Evolutionary conservation across 805 yeast species (phyloP), one percentile per base, ranked within the genome.

Genomic region (Metschnikowia drakensbergensis): DNA sequence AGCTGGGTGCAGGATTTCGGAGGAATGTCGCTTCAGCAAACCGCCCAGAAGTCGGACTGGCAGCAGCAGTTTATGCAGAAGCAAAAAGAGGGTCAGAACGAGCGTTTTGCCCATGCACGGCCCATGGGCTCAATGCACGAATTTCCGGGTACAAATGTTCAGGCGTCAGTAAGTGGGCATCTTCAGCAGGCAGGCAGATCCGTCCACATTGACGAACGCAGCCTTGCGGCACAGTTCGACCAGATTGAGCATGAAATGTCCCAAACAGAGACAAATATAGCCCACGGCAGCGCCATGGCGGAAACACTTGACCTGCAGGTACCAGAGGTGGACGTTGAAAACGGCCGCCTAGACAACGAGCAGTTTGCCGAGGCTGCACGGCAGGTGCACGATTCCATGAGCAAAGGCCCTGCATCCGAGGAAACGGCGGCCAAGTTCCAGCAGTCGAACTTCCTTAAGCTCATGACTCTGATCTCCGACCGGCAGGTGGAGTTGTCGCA

Each of bases 341-440:
- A 47, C 8, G 39, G 51, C 37, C 61, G 60, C 7, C 30, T 42
- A 1, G 72, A 69, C 9, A 68, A 69, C 42, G 67, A 67, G 33
- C 57, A 61, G 50, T 71, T 72, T 61, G 76, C 77, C 8, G 58
- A 62, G 39, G 66, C 74, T 0, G 77, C 77, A 4, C 52, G 62
- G 34, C 60, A 65, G 46, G 74, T 72, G 11, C 65, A 67, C 27
- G 49, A 52, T 3, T 58, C 72, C 10, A 74, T 74, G 77, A 53
- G 64, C n/a, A 55, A 66, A 58, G 52, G 52, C 11, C 49, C 46
- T 36, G 43, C 48, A 30, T 63, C 73, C 10, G 48, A 49, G 3
- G 58, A 59, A 10, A 70, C 76, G 1, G 54, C 60, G 2, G 42
- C 49, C 27, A 72, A 72, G 54, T 62, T 72, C 47, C 63, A 66